phyloP scores from a whole-genome alignment of 169 alveolate genomes.

The Plasmodium inui region DNA sequence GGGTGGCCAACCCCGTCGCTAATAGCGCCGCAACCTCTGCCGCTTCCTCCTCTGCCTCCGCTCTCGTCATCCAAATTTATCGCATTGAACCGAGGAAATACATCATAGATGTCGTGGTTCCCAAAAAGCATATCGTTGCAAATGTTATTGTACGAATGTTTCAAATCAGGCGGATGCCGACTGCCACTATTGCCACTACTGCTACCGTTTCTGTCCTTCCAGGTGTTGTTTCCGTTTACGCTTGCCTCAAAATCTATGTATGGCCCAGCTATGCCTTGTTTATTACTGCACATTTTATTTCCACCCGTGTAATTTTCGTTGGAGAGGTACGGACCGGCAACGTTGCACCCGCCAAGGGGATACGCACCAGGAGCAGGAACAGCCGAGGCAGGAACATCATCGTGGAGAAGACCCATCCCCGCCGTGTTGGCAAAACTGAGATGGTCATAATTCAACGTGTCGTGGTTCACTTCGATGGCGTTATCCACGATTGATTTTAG shows the following conservation, averaged over 20 bases:
- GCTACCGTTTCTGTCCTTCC: background rate
- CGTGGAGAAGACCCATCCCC: background rate
- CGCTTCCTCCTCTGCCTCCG: background rate
- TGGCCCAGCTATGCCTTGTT: background rate
- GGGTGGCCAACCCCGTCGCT: background rate
- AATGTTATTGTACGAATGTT: constrained; percentile 31
- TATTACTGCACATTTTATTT: background rate
- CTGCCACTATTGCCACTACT: background rate
- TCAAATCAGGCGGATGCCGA: background rate
- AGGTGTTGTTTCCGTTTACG: background rate
- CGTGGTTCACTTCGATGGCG: constrained; percentile 56
- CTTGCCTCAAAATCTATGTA: background rate
- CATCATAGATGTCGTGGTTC: constrained; percentile 45
- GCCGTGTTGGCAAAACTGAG: constrained; percentile 6
- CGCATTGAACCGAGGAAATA: constrained; percentile 36
- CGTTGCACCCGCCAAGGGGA: background rate
- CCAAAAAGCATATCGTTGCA: constrained; percentile 67
- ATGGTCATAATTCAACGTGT: constrained; percentile 20
- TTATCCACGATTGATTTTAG: constrained; percentile 48
- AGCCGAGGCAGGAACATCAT: background rate
- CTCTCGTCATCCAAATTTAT: background rate
- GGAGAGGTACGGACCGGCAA: background rate
- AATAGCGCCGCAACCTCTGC: background rate
- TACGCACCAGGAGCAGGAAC: background rate
- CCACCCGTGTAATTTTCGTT: background rate